Evolutionary conservation across 148 eudicot genomes (phyloP).

Genomic region (Nepenthes gracilis): DNA sequence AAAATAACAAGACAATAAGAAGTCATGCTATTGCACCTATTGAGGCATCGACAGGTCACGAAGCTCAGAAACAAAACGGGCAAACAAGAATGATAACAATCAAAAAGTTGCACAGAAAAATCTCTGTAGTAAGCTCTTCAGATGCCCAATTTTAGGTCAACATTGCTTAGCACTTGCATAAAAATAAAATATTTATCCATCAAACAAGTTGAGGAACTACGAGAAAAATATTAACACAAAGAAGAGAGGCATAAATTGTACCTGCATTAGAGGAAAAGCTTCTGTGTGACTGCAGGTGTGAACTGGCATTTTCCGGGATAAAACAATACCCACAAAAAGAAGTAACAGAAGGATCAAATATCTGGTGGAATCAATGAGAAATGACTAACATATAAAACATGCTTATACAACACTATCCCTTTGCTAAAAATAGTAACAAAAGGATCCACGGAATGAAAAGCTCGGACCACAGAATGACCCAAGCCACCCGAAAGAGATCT

Average conservation of each 20-base stretch:
- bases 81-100: too few species aligned
- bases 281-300: slow-evolving; percentile 28
- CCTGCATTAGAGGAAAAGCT: slow-evolving; percentile 54
- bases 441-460: too few species aligned
- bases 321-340: slow-evolving; percentile 3
- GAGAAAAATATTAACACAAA: background rate
- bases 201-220: background rate
- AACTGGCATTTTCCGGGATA: slow-evolving; percentile 18
- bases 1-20: too few species aligned
- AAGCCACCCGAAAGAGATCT: too few species aligned
- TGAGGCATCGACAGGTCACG: too few species aligned
- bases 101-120: too few species aligned
- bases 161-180: background rate
- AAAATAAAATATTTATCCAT: too few species aligned
- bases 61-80: too few species aligned
- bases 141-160: too few species aligned
- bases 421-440: background rate
- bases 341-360: background rate
- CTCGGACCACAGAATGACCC: too few species aligned
- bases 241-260: slow-evolving; percentile 7
- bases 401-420: background rate
- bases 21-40: too few species aligned
- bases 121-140: too few species aligned
- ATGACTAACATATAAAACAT: background rate
- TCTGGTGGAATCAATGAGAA: background rate